Base-by-base conservation (phyloP, 768 basidiomycete species). In the Pleurotus tuber-regium region DNA sequence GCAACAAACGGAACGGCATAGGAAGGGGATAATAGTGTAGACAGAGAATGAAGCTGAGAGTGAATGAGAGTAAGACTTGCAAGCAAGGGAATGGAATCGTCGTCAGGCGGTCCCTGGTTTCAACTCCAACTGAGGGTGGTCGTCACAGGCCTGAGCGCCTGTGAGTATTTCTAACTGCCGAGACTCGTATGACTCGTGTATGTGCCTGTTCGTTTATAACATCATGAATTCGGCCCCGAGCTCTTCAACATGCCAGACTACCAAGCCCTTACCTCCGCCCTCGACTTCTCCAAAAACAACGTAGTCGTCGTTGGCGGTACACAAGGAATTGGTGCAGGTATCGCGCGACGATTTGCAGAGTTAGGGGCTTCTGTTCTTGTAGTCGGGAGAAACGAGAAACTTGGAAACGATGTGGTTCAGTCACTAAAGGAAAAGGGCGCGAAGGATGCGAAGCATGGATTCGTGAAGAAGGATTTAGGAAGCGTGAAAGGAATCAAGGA, bases 241-340 rank as follows among this genome's bases (percentile, higher is more conserved):
- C n/a, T n/a, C n/a, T n/a, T n/a, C n/a, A n/a, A n/a, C n/a, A 48
- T 48, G 46, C 46, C 46, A 19, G 31, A 36, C 31, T 48, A 48
- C 31, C 46, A 33, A 8, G 46, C 29, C 14, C 16, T 48, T 8
- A 18, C 46, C 14, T 48, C 46, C 18, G 28, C 30, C 10, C 30
- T 12, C 14, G 16, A 47, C n/a, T 33, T 47, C 14, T 23, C 18
- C 19, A 23, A n/a, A 3, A 10, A 30, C 14, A 47, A 47, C 23
- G 46, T 35, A n/a, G 46, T 47, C 14, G 46, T 47, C 11, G 46
- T 47, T 12, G 46, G 46, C n/a, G 46, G 46, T 12, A 47, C 46
- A 4, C 46, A 47, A 8, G 46, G 46, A 10, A 47, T 47, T 7
- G 46, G 46, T 10, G 46, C 31, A 10, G 46, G 46, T 19, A 47